phyloP scores from a whole-genome alignment of 1,139 yeast genomes.

The Geotrichum aggregatum region DNA sequence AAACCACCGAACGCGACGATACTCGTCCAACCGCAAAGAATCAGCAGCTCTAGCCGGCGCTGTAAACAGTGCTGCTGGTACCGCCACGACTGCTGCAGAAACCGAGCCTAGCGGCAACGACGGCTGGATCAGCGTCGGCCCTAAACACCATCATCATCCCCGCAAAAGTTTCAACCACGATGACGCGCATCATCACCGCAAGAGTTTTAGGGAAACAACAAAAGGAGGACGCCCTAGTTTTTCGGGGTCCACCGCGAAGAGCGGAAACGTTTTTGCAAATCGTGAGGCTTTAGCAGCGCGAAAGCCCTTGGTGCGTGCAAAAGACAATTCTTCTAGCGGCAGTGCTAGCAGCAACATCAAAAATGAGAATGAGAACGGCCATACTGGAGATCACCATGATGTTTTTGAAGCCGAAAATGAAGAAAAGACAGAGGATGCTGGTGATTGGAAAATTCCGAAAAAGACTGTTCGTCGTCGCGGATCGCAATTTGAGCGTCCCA shows the following conservation, averaged over 20 bases:
- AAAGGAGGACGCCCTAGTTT: slow-evolving; percentile 10
- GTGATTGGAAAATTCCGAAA: slow-evolving; percentile 19
- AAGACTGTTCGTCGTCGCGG: slow-evolving; percentile 16
- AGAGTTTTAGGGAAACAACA: slow-evolving; percentile 19
- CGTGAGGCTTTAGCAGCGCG: not conserved
- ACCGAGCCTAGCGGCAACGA: slow-evolving; percentile 25
- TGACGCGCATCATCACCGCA: slow-evolving; percentile 20
- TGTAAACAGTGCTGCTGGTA: slow-evolving; percentile 28
- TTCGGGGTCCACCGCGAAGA: slow-evolving; percentile 10
- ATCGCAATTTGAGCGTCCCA: not conserved
- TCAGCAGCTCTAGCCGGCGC: slow-evolving; percentile 7
- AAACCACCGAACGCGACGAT: slow-evolving; percentile 12
- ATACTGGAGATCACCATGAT: slow-evolving; percentile 6
- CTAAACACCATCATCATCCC: slow-evolving; percentile 24
- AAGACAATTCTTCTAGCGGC: too few relatives aligned
- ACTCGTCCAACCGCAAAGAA: slow-evolving; percentile 13
- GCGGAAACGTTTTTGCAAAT: not conserved
- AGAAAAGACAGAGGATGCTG: slow-evolving; percentile 8
- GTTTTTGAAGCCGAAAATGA: slow-evolving; percentile 13
- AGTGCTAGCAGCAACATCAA: not conserved
- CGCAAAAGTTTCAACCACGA: slow-evolving; percentile 23
- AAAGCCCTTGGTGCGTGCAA: not conserved
- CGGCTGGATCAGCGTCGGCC: slow-evolving; percentile 38
- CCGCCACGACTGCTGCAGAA: too few relatives aligned
- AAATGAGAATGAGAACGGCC: not conserved